phyloP scores from a whole-genome alignment of 2,329 filamentous ascomycete genomes.

The Ophiobolus disseminans region DNA sequence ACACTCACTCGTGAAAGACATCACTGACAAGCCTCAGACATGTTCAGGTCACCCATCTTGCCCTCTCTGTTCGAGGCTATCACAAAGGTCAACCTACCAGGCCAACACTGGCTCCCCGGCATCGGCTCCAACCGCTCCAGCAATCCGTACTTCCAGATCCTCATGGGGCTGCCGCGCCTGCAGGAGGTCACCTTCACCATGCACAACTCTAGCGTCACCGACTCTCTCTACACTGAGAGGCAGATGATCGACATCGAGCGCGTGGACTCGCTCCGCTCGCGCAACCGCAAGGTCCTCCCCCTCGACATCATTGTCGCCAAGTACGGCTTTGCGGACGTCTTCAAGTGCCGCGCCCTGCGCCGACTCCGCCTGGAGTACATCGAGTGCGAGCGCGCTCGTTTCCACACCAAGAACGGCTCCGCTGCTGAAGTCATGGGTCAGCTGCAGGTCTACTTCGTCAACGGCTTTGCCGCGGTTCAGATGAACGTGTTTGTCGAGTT shows the following conservation, averaged over 20 bases:
- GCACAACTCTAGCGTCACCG: constrained; percentile 79
- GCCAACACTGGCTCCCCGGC: constrained; percentile 62
- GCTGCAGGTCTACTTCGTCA: constrained; percentile 5
- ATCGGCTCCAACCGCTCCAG: constrained; percentile 82
- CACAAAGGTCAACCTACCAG: constrained; percentile 53
- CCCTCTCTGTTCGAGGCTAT: constrained; percentile 17
- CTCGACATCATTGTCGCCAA: constrained; percentile 78
- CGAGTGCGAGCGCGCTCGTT: constrained; percentile 63
- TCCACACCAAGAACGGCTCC: constrained; percentile 65
- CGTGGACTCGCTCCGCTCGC: constrained; percentile 75
- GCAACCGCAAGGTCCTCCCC: constrained; percentile 82
- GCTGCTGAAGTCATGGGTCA: constrained; percentile 4
- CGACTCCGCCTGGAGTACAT: constrained; percentile 81
- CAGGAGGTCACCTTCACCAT: constrained; percentile 79
- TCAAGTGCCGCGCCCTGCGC: constrained; percentile 73
- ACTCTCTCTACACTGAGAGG: constrained; percentile 67
- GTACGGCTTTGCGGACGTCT: constrained; percentile 74
- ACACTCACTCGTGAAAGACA: too few species aligned
- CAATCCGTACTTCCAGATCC: constrained; percentile 90
- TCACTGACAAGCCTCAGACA: constrained; percentile 3
- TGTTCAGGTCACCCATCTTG: constrained; percentile 11
- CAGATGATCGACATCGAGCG: constrained; percentile 71
- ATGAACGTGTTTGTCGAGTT: constrained; percentile 1
- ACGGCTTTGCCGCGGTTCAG: constrained; percentile 4
- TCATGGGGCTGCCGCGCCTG: constrained; percentile 82